These are phyloP conservation scores for Torulaspora franciscae DNA, from an alignment of 805 yeast species.

Conservation along the genomic window DNA sequence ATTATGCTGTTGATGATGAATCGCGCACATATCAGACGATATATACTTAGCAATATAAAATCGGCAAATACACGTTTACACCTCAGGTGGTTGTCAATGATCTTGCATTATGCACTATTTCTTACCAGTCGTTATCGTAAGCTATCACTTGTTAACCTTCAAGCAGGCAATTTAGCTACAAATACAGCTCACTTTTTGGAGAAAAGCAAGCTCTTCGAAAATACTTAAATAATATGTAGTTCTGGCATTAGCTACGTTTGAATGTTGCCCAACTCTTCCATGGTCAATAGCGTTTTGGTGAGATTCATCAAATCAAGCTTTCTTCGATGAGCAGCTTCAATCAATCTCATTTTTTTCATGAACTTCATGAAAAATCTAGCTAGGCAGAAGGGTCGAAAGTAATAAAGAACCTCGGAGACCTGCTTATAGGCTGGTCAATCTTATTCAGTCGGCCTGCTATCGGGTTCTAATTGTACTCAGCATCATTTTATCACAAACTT, in stretches of 20 bases:
- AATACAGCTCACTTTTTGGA: too few species aligned
- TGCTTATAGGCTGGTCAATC: neutral
- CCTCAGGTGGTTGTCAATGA: too few species aligned
- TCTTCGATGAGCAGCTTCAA: neutral
- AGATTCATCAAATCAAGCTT: too few species aligned
- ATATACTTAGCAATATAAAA: constrained; percentile 22
- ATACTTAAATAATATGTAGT: too few species aligned
- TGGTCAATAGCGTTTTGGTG: too few species aligned
- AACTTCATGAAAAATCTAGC: neutral
- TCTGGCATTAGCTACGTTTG: too few species aligned
- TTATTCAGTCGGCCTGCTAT: neutral
- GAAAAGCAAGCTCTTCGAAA: too few species aligned
- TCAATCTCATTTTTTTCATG: neutral
- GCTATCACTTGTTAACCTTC: too few species aligned
- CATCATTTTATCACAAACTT: neutral
- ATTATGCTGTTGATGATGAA: constrained; percentile 32
- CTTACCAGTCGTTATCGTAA: too few species aligned
- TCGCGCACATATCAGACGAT: constrained; percentile 20
- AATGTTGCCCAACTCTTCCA: too few species aligned
- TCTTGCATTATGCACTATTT: too few species aligned
- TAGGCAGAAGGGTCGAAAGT: neutral
- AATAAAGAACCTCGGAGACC: neutral
- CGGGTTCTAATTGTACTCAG: neutral
- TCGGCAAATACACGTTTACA: neutral
- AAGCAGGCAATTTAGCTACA: too few species aligned